Evolutionary conservation across 2,329 filamentous ascomycete species (phyloP), one percentile per base, ranked within the genome.

Genomic region (Stachybotrys elegans): DNA sequence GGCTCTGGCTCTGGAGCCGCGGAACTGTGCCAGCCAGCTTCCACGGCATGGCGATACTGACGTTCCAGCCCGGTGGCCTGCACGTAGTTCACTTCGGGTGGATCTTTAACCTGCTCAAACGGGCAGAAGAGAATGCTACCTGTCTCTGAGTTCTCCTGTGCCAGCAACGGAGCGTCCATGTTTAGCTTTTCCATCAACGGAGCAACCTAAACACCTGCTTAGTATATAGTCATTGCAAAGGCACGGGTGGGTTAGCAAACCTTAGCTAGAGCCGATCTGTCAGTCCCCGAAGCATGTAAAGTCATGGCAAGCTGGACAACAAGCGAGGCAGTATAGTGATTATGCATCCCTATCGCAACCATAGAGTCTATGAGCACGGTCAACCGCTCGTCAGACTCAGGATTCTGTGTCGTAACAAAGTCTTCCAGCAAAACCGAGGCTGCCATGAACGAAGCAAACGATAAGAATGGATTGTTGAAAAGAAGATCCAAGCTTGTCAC

Each of bases 391-490:
- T 67, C 52, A 11, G 55, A 58, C 9, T 40, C 31, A 0, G 22
- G 34, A 3, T 86, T 81, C n/a, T 79, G 72, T 1, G 79, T 75
- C 31, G 75, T 79, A 51, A 81, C 80, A 14, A 85, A 71, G 52
- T 86, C 85, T 50, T 87, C 82, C 2, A 88, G 72, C 49, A 88
- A 87, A 0, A 88, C 84, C 21, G 81, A 73, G 12, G 83, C 80
- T 8, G 84, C 80, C 40, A 87, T 82, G 55, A 86, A 88, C 6
- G 87, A 69, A 50, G 82, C 84, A 61, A 87, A 88, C 0, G 80
- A 78, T 51, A 85, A 74, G 58, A 87, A 84, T 0, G 84, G 83
- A 48, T 86, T 86, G 67, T 83, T 78, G 75, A 86, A 52, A 14
- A 53, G 43, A 43, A 48, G 42, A 5, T 49, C 50, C 6, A 52